Evolutionary conservation across 2,329 filamentous ascomycete species (phyloP).

Genomic region (Magnaporthales sp.): DNA sequence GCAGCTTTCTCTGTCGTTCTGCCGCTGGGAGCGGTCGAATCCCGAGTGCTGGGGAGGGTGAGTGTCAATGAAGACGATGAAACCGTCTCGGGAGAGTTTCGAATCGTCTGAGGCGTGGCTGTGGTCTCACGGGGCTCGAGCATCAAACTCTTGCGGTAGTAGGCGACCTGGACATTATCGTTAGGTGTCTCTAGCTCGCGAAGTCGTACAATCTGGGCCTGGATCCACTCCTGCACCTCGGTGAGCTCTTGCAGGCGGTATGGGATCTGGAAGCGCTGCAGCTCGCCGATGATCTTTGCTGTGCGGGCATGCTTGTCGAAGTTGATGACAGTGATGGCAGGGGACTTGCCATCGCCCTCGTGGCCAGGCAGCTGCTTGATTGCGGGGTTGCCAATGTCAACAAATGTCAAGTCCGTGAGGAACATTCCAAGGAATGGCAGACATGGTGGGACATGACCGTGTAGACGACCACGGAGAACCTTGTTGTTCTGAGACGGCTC

Average conservation of each 20-base stretch:
- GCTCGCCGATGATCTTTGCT: slow-evolving; percentile 88
- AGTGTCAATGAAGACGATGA: slow-evolving; percentile 2
- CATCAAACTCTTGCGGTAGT: slow-evolving; percentile 75
- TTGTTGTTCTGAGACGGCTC: slow-evolving; percentile 90
- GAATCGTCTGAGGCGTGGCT: slow-evolving; percentile 13
- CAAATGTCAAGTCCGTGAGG: slow-evolving; percentile 90
- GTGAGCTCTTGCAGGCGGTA: slow-evolving; percentile 76
- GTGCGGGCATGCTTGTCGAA: slow-evolving; percentile 96
- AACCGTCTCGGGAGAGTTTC: slow-evolving; percentile 18
- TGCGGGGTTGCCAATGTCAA: slow-evolving; percentile 86
- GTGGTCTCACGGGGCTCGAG: slow-evolving; percentile 64
- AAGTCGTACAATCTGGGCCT: slow-evolving; percentile 70
- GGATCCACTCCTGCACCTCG: slow-evolving; percentile 90
- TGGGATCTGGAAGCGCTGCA: slow-evolving; percentile 92
- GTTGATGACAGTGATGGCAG: slow-evolving; percentile 75
- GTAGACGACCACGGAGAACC: slow-evolving; percentile 70
- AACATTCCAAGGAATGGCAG: slow-evolving; percentile 95
- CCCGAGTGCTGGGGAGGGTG: background rate
- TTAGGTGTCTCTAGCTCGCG: slow-evolving; percentile 45
- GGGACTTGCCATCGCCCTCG: slow-evolving; percentile 29
- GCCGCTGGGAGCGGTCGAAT: background rate
- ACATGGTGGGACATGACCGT: slow-evolving; percentile 83
- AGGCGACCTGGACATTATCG: slow-evolving; percentile 47
- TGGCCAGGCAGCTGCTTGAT: slow-evolving; percentile 62
- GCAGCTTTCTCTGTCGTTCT: background rate